Percentiles rank a stretch among this genome's conserved stretches.
Evolutionary conservation across 352 stramenopile genomes (phyloP).

Genomic region (Thalassiosira delicatula): DNA sequence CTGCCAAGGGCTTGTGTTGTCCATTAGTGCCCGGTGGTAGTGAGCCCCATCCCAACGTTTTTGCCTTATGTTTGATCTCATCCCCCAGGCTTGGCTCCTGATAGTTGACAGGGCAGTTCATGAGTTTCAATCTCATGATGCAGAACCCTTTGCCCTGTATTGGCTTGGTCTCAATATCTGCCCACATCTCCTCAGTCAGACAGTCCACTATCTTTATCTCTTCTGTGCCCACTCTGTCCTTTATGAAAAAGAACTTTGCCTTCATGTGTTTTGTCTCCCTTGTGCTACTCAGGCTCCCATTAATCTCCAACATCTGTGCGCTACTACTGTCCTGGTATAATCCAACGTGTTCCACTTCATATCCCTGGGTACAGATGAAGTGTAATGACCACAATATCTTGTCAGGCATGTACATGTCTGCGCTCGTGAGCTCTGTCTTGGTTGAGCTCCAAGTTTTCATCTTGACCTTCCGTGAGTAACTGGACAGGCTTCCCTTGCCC

Average conservation of each 20-base stretch:
- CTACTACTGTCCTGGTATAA: slow-evolving; percentile 3
- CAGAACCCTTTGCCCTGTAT: neutral
- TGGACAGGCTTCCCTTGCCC: slow-evolving; percentile 27
- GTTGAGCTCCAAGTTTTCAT: slow-evolving; percentile 64
- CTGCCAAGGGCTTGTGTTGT: neutral
- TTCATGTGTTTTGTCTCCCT: neutral
- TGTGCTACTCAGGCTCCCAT: neutral
- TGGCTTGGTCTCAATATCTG: neutral
- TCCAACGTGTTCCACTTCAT: neutral
- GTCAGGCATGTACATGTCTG: slow-evolving; percentile 44
- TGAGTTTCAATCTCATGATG: neutral
- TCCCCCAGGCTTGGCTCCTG: no score
- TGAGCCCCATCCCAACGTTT: no score
- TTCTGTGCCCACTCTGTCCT: neutral
- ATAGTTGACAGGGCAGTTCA: neutral
- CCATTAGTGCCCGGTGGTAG: no score
- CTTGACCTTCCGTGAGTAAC: slow-evolving; percentile 48
- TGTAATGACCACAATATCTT: slow-evolving; percentile 48
- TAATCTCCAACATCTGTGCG: neutral
- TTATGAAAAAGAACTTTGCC: neutral
- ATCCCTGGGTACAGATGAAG: neutral
- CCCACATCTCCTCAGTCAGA: neutral
- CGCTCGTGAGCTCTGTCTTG: slow-evolving; percentile 58
- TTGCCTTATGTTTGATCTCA: no score
- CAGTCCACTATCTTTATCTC: slow-evolving; percentile 3